Conservation (phyloP, 140 eudicot genomes). For the Anethum foeniculum region DNA sequence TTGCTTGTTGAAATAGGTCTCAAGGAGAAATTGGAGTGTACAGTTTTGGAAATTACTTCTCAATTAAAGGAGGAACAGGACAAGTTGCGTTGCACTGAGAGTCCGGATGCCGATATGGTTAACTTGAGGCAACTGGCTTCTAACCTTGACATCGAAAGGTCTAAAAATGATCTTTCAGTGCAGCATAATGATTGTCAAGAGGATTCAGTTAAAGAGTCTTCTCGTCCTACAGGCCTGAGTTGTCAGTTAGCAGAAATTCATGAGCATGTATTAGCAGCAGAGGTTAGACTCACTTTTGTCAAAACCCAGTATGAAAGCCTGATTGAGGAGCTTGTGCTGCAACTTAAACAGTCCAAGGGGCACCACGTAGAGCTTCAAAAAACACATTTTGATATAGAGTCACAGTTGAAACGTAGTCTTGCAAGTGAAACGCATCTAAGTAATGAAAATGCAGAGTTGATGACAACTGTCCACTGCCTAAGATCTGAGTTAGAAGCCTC, state of each 20-base stretch:
- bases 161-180: conserved; percentile 21
- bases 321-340: conserved; percentile 33
- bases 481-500: conserved; percentile 41
- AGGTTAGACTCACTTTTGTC: conserved; percentile 36
- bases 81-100: conserved; percentile 20
- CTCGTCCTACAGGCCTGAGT: conserved; percentile 18
- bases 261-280: conserved; percentile 35
- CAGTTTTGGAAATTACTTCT: conserved; percentile 31
- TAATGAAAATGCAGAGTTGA: conserved; percentile 37
- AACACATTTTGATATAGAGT: conserved; percentile 31
- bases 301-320: conserved; percentile 34
- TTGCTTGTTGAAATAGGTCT: conserved; percentile 35
- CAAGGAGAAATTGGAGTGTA: conserved; percentile 35
- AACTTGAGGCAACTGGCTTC: conserved; percentile 33
- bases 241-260: conserved; percentile 32
- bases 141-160: conserved; percentile 40
- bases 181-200: conserved; percentile 30
- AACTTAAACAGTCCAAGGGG: conserved; percentile 28
- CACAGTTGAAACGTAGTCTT: conserved; percentile 25
- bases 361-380: conserved; percentile 32
- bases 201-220: conserved; percentile 23
- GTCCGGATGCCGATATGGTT: conserved; percentile 39
- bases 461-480: conserved; percentile 23
- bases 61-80: conserved; percentile 23
- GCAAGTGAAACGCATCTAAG: conserved; percentile 26